Conservation (phyloP, 495 filamentous ascomycete species). For the Penicillium steckii region DNA sequence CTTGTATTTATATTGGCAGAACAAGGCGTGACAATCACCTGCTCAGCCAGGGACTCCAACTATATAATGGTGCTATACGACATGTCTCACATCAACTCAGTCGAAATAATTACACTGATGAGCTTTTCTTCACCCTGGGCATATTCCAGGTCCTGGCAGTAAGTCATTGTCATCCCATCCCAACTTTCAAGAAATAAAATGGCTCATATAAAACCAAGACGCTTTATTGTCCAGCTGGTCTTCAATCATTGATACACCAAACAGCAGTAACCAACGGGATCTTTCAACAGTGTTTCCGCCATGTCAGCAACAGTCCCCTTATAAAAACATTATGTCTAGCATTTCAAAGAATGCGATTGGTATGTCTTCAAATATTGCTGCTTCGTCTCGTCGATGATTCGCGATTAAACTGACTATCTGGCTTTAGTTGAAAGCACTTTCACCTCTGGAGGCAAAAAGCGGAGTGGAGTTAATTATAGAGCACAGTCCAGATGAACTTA, state of each 20-base stretch:
- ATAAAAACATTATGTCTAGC: conserved; percentile 1
- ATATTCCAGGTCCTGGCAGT: conserved; percentile 11
- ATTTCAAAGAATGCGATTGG: conserved; percentile 5
- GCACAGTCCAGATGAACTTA: not conserved
- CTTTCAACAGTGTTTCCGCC: not conserved
- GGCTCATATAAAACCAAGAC: not conserved
- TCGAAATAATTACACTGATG: conserved; percentile 9
- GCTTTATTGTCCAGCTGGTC: not conserved
- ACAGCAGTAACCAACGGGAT: conserved; percentile 3
- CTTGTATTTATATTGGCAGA: conserved; percentile 9
- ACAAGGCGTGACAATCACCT: conserved; percentile 3
- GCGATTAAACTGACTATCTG: not conserved
- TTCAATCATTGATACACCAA: conserved; percentile 5
- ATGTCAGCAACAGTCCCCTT: not conserved
- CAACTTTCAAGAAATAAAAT: not conserved
- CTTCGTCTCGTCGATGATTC: not conserved
- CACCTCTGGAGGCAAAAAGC: not conserved
- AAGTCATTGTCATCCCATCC: not conserved
- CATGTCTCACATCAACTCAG: conserved; percentile 2
- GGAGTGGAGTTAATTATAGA: not conserved
- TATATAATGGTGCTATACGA: conserved; percentile 11
- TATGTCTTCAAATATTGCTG: not conserved
- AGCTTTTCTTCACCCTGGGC: conserved; percentile 7
- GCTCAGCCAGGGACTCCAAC: conserved; percentile 8
- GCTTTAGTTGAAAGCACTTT: conserved; percentile 2